Base-by-base conservation (phyloP, 2,329 filamentous ascomycete species). In the Nigrograna mackinnonii region DNA sequence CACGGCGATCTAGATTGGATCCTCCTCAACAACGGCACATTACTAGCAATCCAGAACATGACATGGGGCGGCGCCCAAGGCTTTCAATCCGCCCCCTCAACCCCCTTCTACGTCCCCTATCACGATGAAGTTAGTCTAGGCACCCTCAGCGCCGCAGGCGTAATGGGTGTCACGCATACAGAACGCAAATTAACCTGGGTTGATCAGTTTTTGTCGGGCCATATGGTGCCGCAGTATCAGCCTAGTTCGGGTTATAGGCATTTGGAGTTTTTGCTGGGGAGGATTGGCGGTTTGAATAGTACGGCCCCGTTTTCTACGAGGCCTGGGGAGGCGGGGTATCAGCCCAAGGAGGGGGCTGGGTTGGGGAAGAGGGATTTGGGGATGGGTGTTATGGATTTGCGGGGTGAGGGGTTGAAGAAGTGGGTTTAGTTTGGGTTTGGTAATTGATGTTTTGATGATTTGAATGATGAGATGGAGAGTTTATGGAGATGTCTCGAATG, bases 11-110 rank as follows among this genome's bases (percentile, higher is more conserved):
- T 86, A 9, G 89, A 91, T 68, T 87, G 79, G 59, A 77, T 87
- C 46, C 75, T 89, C 7, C 72, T 85, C 18, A 73, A 77, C 56
- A 86, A 87, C 62, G 87, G 87, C 13, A 86, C 86, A 0, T 73
- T 92, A 1, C 72, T 89, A 5, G 78, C 79, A 1, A 84, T 91
- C 44, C 87, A 92, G 61, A 91, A 91, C 71, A 89, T 91, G 83
- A 91, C 86, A 0, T 92, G 84, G 83, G 81, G 82, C 43, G 87
- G 87, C 4, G 64, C 75, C 32, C 80, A 86, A 38, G 89, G 88
- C 0, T 91, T 92, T 73, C 79, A 84, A 50, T 61, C 66, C 1
- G 66, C 70, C 1, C 88, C 87, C 0, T 62, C 62, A 1, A 77
- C 82, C 38, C 81, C 83, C 2, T 84, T 89, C 58, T 89, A 80